These are phyloP conservation scores for Heracleum sosnowskyi DNA, from an alignment of 129 eudicot genomes.

Conservation along the genomic window DNA sequence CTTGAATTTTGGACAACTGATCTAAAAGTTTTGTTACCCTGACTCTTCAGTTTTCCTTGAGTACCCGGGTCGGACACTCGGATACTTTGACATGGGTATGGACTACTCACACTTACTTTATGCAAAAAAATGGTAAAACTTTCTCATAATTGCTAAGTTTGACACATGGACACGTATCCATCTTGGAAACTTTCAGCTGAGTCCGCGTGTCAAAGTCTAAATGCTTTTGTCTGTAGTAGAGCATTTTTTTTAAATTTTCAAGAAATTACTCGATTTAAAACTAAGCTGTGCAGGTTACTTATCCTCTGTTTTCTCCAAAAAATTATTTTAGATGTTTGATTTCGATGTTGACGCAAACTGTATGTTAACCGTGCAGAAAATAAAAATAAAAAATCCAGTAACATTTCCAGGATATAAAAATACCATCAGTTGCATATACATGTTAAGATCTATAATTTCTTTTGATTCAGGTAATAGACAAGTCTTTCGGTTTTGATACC, in stretches of 20 bases:
- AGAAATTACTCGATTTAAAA: not conserved
- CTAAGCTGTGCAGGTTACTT: not conserved
- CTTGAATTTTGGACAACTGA: not conserved
- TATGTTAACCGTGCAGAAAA: not conserved
- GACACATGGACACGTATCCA: not conserved
- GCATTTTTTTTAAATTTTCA: not conserved
- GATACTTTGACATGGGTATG: not conserved
- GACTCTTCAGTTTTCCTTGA: not conserved
- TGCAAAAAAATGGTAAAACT: not conserved
- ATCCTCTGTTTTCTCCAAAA: not conserved
- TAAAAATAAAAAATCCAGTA: not conserved
- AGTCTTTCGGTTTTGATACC: constrained; percentile 94
- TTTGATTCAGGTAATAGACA: constrained; percentile 67
- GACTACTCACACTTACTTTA: not conserved
- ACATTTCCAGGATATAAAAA: not conserved
- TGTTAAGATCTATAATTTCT: not conserved
- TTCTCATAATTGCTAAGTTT: too few species aligned
- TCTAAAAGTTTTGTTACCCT: too few species aligned
- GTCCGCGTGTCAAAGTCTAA: not conserved
- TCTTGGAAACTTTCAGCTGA: not conserved
- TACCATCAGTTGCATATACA: not conserved
- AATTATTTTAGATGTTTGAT: not conserved
- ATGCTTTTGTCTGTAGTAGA: not conserved
- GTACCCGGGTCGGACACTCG: not conserved
- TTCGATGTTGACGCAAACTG: not conserved